Evolutionary conservation across 2,329 filamentous ascomycete genomes (phyloP).

Genomic region (Juglanconis oblonga): DNA sequence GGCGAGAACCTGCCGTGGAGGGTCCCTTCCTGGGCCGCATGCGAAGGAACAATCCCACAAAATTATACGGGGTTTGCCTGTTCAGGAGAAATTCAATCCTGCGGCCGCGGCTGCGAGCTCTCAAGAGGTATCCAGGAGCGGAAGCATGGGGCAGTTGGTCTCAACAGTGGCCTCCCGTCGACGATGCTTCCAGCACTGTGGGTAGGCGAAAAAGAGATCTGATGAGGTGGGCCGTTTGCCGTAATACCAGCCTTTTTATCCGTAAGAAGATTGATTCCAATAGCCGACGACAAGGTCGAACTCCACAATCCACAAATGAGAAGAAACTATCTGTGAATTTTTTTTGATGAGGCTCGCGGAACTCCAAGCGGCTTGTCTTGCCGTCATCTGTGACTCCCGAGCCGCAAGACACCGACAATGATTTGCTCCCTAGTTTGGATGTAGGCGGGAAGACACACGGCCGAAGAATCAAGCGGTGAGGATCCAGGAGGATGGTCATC

Average conservation of each 20-base stretch:
- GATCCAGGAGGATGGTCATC: too few species aligned
- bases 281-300: neutral
- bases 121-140: too few species aligned
- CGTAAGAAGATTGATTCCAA: slow-evolving; percentile 3
- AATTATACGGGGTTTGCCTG: neutral
- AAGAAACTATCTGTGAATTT: neutral
- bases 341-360: neutral
- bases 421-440: neutral
- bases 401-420: neutral
- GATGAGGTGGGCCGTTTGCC: slow-evolving; percentile 6
- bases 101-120: neutral
- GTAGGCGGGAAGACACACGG: too few species aligned
- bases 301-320: neutral
- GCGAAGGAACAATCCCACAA: neutral
- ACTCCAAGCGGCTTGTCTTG: neutral
- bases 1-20: neutral
- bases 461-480: too few species aligned
- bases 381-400: slow-evolving; percentile 4
- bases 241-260: slow-evolving; percentile 10
- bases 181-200: slow-evolving; percentile 7
- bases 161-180: neutral
- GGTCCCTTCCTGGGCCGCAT: neutral
- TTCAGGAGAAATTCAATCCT: neutral
- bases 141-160: neutral
- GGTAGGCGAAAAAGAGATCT: neutral